These are phyloP conservation scores for Craspedostauros australis DNA, from an alignment of 108 stramenopile species.

Conservation along the genomic window DNA sequence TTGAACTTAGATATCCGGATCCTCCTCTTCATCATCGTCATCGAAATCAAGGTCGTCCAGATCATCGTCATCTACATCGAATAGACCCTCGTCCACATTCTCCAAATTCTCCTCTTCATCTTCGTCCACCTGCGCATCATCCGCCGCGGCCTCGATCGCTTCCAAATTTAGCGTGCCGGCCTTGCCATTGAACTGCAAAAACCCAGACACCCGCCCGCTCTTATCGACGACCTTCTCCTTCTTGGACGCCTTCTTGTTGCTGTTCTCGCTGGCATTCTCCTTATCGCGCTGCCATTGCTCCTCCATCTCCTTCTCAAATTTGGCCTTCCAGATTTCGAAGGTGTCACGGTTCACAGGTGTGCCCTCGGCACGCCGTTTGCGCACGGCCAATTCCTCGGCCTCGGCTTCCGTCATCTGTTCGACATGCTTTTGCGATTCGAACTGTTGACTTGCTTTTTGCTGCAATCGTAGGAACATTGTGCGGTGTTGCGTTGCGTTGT, in stretches of 20 bases:
- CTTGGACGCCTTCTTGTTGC: constrained; percentile 21
- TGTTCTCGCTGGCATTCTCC: constrained; percentile 20
- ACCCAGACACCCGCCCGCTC: constrained; percentile 63
- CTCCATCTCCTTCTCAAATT: constrained; percentile 70
- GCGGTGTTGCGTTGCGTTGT: too few species aligned
- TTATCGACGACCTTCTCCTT: constrained; percentile 42
- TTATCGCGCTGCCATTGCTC: constrained; percentile 19
- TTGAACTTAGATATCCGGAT: not conserved
- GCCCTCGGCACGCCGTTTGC: constrained; percentile 80
- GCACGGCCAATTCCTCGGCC: constrained; percentile 71
- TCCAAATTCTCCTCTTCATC: constrained; percentile 46
- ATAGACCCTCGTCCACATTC: constrained; percentile 55
- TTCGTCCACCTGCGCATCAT: constrained; percentile 55
- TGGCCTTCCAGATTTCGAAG: constrained; percentile 60
- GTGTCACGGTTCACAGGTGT: constrained; percentile 70
- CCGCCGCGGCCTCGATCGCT: constrained; percentile 75
- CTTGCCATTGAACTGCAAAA: constrained; percentile 63
- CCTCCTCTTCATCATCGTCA: constrained; percentile 60
- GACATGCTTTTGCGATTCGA: constrained; percentile 71
- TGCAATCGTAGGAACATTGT: too few species aligned
- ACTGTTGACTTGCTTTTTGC: constrained; percentile 58
- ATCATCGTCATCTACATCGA: constrained; percentile 73
- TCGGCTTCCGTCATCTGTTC: constrained; percentile 77
- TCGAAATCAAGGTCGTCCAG: constrained; percentile 78
- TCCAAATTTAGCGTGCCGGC: constrained; percentile 63